Conservation (phyloP, 1,284 basidiomycete species). For the Macrocystidia cucumis region DNA sequence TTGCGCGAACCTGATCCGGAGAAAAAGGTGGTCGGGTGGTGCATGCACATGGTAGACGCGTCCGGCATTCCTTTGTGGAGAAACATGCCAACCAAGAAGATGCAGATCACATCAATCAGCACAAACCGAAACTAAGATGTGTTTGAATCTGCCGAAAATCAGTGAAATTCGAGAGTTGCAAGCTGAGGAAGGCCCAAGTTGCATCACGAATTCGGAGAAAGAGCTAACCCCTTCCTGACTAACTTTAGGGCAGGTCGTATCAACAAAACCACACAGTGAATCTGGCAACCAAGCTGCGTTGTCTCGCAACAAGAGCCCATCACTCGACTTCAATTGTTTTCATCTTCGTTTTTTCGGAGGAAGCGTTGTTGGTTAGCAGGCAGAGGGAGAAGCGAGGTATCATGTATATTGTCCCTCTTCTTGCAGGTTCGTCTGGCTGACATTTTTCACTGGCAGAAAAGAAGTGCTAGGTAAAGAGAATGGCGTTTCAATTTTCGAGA, state of each 20-base stretch:
- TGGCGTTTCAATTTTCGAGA: conserved; percentile 75
- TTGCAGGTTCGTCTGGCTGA: conserved; percentile 7
- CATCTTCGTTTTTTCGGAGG: conserved; percentile 34
- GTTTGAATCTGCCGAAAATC: conserved; percentile 8
- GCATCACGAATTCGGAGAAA: conserved; percentile 1
- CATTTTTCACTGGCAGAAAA: conserved; percentile 13
- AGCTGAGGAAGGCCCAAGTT: not conserved
- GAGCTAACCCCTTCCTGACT: conserved; percentile 10
- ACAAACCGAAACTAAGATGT: conserved; percentile 1
- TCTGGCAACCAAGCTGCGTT: conserved; percentile 4
- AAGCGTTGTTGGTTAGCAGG: conserved; percentile 38
- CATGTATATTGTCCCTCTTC: conserved; percentile 3
- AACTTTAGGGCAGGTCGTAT: conserved; percentile 5
- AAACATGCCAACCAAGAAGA: conserved; percentile 3
- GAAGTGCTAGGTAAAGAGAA: conserved; percentile 31
- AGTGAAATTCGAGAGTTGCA: not conserved
- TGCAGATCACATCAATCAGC: not conserved
- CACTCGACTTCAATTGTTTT: conserved; percentile 24
- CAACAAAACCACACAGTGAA: conserved; percentile 21
- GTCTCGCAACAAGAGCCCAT: conserved; percentile 20
- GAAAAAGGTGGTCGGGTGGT: too few species aligned
- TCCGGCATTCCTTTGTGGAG: too few species aligned
- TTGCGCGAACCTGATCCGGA: conserved; percentile 5
- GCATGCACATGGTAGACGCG: too few species aligned
- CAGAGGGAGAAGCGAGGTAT: conserved; percentile 40